phyloP scores from a whole-genome alignment of 139 green algal genomes.

The Chlorella sorokiniana region DNA sequence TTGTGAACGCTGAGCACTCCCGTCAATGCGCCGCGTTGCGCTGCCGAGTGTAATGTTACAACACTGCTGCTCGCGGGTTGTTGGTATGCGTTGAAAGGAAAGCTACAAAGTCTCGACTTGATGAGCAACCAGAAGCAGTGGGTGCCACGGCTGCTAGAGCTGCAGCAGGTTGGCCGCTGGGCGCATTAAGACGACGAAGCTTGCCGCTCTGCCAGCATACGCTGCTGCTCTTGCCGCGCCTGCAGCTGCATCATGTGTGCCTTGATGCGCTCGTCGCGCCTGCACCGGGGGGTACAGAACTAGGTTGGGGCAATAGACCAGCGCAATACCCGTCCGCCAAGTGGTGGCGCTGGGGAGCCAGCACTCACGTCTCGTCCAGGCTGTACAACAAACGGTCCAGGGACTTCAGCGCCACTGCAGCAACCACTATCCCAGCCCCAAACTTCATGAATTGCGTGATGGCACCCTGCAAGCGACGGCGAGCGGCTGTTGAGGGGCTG shows the following conservation, averaged over 20 bases:
- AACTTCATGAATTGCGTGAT: constrained; percentile 24
- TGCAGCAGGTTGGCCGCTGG: background rate
- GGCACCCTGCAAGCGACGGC: constrained; percentile 8
- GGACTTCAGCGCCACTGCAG: constrained; percentile 1
- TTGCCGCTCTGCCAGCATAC: constrained; percentile 11
- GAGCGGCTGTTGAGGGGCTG: background rate
- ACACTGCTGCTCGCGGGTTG: no score
- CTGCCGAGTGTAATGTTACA: no score
- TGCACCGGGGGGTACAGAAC: background rate
- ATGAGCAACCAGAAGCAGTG: no score
- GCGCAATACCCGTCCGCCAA: background rate
- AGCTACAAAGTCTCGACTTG: no score
- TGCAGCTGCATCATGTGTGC: background rate
- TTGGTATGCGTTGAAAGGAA: no score
- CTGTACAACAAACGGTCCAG: constrained; percentile 38
- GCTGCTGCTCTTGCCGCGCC: background rate
- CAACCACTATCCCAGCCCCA: background rate
- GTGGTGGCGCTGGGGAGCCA: background rate
- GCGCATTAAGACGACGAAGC: background rate
- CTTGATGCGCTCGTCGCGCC: constrained; percentile 8
- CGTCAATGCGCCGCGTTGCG: no score
- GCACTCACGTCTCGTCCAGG: constrained; percentile 35
- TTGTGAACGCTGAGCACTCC: no score
- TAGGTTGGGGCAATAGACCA: background rate
- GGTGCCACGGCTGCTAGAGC: no score